Evolutionary conservation across 345 rosid genomes (phyloP).

Genomic region (Salix viminalis): DNA sequence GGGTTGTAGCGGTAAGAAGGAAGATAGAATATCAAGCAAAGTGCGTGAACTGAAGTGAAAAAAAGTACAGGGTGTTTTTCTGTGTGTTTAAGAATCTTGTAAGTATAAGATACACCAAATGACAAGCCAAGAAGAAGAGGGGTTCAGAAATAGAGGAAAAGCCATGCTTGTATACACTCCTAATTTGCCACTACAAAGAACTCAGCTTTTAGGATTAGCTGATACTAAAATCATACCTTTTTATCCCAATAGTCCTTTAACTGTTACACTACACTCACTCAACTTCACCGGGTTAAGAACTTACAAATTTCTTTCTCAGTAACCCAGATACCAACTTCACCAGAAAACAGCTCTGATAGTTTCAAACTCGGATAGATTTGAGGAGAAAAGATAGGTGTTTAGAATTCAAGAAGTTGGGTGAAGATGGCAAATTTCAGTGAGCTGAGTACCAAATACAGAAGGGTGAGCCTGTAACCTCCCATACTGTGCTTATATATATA

Average conservation of each 20-base stretch:
- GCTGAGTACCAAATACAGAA: neutral
- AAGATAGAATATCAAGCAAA: neutral
- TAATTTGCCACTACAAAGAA: neutral
- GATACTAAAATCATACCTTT: neutral
- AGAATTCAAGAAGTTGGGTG: neutral
- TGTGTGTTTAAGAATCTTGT: neutral
- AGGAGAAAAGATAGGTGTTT: neutral
- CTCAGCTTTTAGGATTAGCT: neutral
- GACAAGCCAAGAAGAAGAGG: neutral
- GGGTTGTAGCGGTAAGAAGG: neutral
- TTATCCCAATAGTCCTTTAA: constrained; percentile 27
- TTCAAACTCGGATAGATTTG: neutral
- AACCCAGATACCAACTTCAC: neutral
- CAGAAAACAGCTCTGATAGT: neutral
- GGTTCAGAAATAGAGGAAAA: neutral
- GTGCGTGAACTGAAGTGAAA: neutral
- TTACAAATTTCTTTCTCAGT: neutral
- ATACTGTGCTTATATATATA: no score
- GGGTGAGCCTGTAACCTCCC: neutral
- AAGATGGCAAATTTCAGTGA: neutral
- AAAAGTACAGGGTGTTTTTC: neutral
- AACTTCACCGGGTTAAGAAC: neutral
- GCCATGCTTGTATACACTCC: no score
- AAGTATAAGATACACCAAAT: neutral
- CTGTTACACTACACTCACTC: neutral